phyloP scores from a whole-genome alignment of 169 alveolate species.

The Toxoplasma gondii region DNA sequence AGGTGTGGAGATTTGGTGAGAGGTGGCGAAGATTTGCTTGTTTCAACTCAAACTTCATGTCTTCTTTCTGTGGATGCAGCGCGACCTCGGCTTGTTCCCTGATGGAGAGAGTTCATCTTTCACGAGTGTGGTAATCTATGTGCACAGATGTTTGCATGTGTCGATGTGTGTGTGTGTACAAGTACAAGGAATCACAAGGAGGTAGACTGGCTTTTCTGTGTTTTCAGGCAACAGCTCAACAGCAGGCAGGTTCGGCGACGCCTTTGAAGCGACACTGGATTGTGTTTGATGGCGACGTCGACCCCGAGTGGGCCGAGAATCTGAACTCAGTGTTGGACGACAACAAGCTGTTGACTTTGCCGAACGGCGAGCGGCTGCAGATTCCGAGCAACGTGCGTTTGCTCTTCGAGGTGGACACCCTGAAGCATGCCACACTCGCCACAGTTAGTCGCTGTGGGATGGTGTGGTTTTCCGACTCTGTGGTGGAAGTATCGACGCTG shows the following conservation, averaged over 20 bases:
- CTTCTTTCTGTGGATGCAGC: too few species aligned
- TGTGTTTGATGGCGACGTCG: slow-evolving; percentile 99
- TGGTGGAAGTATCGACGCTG: slow-evolving; percentile 80
- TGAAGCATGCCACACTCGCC: slow-evolving; percentile 97
- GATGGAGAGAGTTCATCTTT: too few species aligned
- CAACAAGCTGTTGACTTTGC: slow-evolving; percentile 96
- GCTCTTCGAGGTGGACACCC: slow-evolving; percentile 93
- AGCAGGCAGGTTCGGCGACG: background rate
- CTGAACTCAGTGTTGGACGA: slow-evolving; percentile 98
- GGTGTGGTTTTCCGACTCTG: slow-evolving; percentile 95
- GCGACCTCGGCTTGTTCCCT: too few species aligned
- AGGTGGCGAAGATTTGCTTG: too few species aligned
- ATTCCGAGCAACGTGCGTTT: slow-evolving; percentile 80
- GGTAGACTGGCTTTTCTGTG: background rate
- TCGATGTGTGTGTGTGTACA: too few species aligned
- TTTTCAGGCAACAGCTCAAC: background rate
- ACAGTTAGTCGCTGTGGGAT: slow-evolving; percentile 99
- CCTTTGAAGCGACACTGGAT: slow-evolving; percentile 84
- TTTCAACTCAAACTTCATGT: too few species aligned
- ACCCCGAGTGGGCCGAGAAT: slow-evolving; percentile 99
- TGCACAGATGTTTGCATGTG: too few species aligned
- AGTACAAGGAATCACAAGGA: too few species aligned
- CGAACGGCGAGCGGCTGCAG: slow-evolving; percentile 88
- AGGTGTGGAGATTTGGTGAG: too few species aligned
- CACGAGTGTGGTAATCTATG: too few species aligned